Percentiles rank a stretch among this genome's conserved stretches.
Evolutionary conservation across 805 yeast species (phyloP).

Genomic region (Starmera caribaea): DNA sequence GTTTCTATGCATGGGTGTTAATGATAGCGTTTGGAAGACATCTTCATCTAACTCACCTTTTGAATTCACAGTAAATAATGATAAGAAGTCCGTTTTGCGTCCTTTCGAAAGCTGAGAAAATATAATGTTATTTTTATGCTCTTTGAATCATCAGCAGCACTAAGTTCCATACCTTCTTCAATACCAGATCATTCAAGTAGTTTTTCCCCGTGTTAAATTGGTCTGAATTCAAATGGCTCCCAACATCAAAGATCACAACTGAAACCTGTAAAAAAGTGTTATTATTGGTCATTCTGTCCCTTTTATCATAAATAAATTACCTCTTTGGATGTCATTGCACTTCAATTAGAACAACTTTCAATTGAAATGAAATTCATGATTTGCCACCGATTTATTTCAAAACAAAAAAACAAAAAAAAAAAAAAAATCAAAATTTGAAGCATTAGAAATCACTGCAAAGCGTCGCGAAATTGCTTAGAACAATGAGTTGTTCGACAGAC

Average conservation of each 20-base stretch:
- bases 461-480: no score
- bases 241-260: constrained; percentile 40
- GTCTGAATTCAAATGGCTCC: constrained; percentile 26
- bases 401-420: no score
- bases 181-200: constrained; percentile 28
- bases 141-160: neutral
- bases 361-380: no score
- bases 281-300: no score
- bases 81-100: constrained; percentile 30
- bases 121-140: neutral
- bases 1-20: constrained; percentile 4
- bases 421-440: no score
- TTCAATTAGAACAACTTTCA: no score
- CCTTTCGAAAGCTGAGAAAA: constrained; percentile 19
- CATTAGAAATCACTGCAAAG: no score
- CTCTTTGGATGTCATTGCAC: no score
- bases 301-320: no score
- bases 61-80: constrained; percentile 23
- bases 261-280: constrained; percentile 22
- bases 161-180: constrained; percentile 10
- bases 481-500: no score
- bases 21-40: constrained; percentile 1
- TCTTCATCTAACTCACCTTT: neutral
- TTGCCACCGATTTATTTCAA: no score
- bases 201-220: constrained; percentile 17